Evolutionary conservation across 257 asterid species (phyloP), one percentile per base, ranked within the genome.

Genomic region (Solanum piurae): DNA sequence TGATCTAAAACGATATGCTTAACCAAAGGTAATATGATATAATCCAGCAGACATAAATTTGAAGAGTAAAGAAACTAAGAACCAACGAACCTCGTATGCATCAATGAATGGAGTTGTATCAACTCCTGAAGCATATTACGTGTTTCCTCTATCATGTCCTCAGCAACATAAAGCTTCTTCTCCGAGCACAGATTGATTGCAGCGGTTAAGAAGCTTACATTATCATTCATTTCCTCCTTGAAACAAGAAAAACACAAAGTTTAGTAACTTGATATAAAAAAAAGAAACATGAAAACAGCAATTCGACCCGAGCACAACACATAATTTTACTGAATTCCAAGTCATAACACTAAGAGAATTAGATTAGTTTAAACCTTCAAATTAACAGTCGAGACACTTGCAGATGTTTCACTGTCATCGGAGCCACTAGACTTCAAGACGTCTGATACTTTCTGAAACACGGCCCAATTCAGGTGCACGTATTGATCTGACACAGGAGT

Each of bases 291-390:
- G 55, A 46, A 46, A 46, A 46, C 55, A 46, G 0, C 62, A 52
- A 52, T 52, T 52, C 62, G 62, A 18, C n/a, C 62, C 10, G 2
- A 52, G n/a, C 62, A 18, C 62, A 52, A 18, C 62, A 52, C 62
- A 52, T 16, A 52, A 52, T 18, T 52, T 52, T 52, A 52, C 62
- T 52, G n/a, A 52, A 52, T 52, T 52, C 62, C n/a, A 18, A 52
- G n/a, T 1, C 23, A 52, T 11, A 23, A 38, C 55, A 75, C 33
- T 37, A 1, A 75, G 55, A 38, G 12, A 38, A 75, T 1, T 3
- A 37, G 88, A 68, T 84, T 93, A 91, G 93, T 93, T 88, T 92
- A 27, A 90, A 62, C 89, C 69, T 80, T 64, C 44, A 68, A 38
- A 46, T 83, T 3, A 68, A 71, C 89, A 46, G 42, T 46, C 0